Base-by-base conservation (phyloP, 2,329 filamentous ascomycete genomes). In the Dothiorella sarmentorum region DNA sequence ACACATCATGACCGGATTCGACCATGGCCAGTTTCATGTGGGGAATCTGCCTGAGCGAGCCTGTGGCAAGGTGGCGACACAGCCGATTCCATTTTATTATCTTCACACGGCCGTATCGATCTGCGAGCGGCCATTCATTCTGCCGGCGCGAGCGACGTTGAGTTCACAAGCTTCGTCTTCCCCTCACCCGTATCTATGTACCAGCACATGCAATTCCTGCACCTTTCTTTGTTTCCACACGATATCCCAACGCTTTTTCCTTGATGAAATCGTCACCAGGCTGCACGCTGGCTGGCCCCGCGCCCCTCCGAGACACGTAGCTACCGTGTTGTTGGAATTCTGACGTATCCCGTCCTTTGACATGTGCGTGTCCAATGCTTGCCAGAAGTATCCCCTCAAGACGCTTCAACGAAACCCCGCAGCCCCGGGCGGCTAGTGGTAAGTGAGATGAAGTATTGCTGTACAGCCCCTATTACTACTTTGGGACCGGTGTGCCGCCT, bases 251-350 rank as follows among this genome's bases (percentile, higher is more conserved):
- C 49, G 35, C 33, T 40, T 53, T 35, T 20, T 20, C 24, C 6
- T 29, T 40, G 33, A 29, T 40, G 31, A 27, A 40, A 24, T 44
- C 31, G 35, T 51, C 37, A 7, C 6, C 33, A 3, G n/a, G 33
- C 31, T 20, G 49, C 35, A 33, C 27, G 49, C 33, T 9, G 24
- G 24, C 26, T 27, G 49, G 7, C 20, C 31, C 31, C 26, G 47
- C 24, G 33, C 47, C 47, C 24, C 17, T 53, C 29, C 11, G n/a
- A 53, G 49, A 53, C 49, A 53, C 49, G 49, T 53, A 38, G 35
- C 33, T 26, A 35, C 10, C 29, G 49, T 15, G 49, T 24, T 53
- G 49, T 53, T 26, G 35, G 7, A 22, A 18, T 38, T 38, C 49
- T 53, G 24, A 20, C 13, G 49, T 38, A 53, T 15, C 49, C 6